Percentiles rank a stretch among this genome's conserved stretches.
These are phyloP conservation scores for Alternaria sp. DNA, from an alignment of 2,329 filamentous ascomycete species.

Conservation along the genomic window DNA sequence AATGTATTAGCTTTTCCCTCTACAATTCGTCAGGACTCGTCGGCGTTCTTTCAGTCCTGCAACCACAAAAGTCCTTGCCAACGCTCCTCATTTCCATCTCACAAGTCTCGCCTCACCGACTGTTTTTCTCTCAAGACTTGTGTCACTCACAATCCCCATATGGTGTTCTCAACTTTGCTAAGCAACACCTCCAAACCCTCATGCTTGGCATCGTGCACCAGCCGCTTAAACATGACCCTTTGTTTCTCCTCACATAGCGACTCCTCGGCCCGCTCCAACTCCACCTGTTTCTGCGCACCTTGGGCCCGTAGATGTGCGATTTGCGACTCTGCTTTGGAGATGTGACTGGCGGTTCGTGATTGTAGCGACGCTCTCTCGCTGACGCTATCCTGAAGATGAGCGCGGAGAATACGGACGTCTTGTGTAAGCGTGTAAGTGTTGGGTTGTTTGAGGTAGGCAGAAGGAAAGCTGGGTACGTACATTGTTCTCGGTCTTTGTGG, in stretches of 20 bases:
- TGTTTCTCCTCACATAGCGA: background rate
- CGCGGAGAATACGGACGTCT: background rate
- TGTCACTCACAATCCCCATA: background rate
- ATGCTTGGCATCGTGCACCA: background rate
- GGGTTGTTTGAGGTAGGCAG: too few relatives aligned
- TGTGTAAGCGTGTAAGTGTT: background rate
- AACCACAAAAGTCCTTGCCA: background rate
- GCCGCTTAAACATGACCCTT: background rate
- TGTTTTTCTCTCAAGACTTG: background rate
- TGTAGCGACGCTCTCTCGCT: background rate
- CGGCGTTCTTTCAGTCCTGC: background rate
- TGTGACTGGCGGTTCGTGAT: background rate
- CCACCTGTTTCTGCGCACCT: background rate
- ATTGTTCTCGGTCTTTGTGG: background rate
- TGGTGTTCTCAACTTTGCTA: background rate
- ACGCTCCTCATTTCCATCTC: background rate
- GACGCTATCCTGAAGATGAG: background rate
- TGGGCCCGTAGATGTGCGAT: too few relatives aligned
- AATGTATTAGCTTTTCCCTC: background rate
- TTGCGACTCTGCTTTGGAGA: background rate
- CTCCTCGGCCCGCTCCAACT: background rate
- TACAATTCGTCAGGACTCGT: background rate
- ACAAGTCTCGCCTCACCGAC: background rate
- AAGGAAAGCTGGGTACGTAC: background rate
- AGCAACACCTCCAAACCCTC: background rate